Percentiles rank a stretch among this genome's conserved stretches.
Conservation (phyloP, 306 rosid genomes). For the Biancaea sappan region DNA sequence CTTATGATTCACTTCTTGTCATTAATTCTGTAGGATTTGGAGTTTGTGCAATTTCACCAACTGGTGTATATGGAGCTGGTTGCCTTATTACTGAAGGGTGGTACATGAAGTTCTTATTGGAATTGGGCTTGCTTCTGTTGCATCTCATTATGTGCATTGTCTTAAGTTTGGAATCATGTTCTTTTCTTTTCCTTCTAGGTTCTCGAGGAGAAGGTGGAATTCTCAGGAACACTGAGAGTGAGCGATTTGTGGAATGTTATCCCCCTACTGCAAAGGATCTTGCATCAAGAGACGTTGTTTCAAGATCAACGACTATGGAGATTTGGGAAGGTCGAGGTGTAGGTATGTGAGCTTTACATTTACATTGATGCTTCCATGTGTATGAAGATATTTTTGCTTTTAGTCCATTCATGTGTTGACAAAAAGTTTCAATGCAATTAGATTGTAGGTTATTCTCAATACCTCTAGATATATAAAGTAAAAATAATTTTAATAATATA, state of each 20-base stretch:
- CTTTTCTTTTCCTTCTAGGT: constrained; percentile 54
- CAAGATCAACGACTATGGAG: constrained; percentile 97
- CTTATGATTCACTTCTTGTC: constrained; percentile 27
- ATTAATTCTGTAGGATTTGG: constrained; percentile 72
- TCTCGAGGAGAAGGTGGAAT: constrained; percentile 99
- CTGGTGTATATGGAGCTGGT: constrained; percentile 97
- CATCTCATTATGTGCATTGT: constrained; percentile 13
- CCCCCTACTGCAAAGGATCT: constrained; percentile 99
- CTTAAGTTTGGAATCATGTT: constrained; percentile 15
- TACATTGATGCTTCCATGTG: constrained; percentile 13
- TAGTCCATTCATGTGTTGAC: not conserved
- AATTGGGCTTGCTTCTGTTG: constrained; percentile 27
- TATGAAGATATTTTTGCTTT: not conserved
- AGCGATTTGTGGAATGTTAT: constrained; percentile 95
- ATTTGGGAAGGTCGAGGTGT: constrained; percentile 96
- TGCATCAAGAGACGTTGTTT: constrained; percentile 96
- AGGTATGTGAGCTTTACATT: constrained; percentile 51
- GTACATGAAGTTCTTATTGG: constrained; percentile 28
- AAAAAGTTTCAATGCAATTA: constrained; percentile 14
- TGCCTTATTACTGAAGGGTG: constrained; percentile 96
- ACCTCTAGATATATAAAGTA: no score
- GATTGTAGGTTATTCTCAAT: no score
- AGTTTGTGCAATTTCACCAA: constrained; percentile 96
- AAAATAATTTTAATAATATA: no score
- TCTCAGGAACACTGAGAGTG: constrained; percentile 94